Evolutionary conservation across 163 green algal genomes (phyloP).

Genomic region (Chlorella variabilis): DNA sequence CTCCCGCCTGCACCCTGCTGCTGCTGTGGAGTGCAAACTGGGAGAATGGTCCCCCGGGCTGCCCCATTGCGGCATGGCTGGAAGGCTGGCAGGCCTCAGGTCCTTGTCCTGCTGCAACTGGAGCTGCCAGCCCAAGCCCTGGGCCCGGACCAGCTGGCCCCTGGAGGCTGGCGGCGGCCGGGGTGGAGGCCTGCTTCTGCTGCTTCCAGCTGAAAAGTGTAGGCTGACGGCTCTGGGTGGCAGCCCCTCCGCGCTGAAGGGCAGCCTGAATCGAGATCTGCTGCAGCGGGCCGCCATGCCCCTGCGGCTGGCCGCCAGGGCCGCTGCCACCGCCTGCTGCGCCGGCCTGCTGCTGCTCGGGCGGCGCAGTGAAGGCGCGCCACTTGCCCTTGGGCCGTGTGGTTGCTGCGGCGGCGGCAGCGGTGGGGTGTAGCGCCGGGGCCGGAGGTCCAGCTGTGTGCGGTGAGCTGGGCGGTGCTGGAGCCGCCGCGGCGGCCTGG

Average conservation of each 20-base stretch:
- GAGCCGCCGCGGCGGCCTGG: neutral
- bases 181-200: neutral
- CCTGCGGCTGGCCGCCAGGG: neutral
- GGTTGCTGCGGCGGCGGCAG: neutral
- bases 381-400: neutral
- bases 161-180: neutral
- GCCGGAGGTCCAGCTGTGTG: neutral
- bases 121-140: too few species aligned
- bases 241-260: neutral
- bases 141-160: neutral
- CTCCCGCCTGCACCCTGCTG: neutral
- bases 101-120: too few species aligned
- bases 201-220: neutral
- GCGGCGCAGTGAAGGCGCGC: neutral
- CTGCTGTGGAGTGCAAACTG: conserved; percentile 1
- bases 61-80: neutral
- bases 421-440: neutral
- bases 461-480: neutral
- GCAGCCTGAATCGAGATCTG: neutral
- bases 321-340: neutral
- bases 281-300: neutral
- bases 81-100: neutral
- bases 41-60: conserved; percentile 1
- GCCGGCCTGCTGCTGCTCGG: neutral
- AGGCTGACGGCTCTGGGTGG: neutral